Conservation (phyloP, 2,329 filamentous ascomycete genomes). For the Sarocladium kiliense region DNA sequence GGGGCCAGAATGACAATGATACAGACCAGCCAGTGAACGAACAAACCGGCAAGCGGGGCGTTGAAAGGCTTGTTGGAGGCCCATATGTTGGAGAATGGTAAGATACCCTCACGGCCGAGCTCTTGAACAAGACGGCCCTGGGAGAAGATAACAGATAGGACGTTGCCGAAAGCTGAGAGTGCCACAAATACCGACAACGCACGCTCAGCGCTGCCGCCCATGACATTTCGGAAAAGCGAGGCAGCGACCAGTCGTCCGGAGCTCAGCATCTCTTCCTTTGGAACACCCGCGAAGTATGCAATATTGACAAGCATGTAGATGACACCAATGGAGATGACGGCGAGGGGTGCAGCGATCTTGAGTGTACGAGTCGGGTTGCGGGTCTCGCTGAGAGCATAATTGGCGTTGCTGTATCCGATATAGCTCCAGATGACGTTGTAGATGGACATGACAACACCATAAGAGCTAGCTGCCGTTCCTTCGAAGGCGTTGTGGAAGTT, state of each 20-base stretch:
- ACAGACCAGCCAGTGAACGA: slow-evolving; percentile 52
- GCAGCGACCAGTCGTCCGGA: slow-evolving; percentile 48
- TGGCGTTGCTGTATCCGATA: slow-evolving; percentile 63
- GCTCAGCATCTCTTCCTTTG: slow-evolving; percentile 45
- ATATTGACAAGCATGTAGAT: slow-evolving; percentile 64
- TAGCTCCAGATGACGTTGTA: slow-evolving; percentile 70
- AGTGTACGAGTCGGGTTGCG: slow-evolving; percentile 60
- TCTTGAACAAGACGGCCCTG: slow-evolving; percentile 55
- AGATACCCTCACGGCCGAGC: slow-evolving; percentile 51
- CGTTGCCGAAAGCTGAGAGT: slow-evolving; percentile 55
- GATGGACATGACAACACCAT: slow-evolving; percentile 60
- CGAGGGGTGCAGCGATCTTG: slow-evolving; percentile 56
- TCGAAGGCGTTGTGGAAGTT: slow-evolving; percentile 60
- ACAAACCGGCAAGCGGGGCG: slow-evolving; percentile 47
- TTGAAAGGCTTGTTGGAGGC: slow-evolving; percentile 54
- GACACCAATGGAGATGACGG: slow-evolving; percentile 50
- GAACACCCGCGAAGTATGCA: slow-evolving; percentile 57
- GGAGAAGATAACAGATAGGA: slow-evolving; percentile 56
- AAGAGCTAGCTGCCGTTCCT: slow-evolving; percentile 59
- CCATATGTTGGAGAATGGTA: slow-evolving; percentile 51
- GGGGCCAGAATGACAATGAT: slow-evolving; percentile 57
- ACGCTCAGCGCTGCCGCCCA: slow-evolving; percentile 47
- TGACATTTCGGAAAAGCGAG: slow-evolving; percentile 50
- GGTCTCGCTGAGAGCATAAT: slow-evolving; percentile 60
- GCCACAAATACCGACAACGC: slow-evolving; percentile 57